Conservation (phyloP, 2,329 filamentous ascomycete genomes). For the Dryadomyces sulphureus region DNA sequence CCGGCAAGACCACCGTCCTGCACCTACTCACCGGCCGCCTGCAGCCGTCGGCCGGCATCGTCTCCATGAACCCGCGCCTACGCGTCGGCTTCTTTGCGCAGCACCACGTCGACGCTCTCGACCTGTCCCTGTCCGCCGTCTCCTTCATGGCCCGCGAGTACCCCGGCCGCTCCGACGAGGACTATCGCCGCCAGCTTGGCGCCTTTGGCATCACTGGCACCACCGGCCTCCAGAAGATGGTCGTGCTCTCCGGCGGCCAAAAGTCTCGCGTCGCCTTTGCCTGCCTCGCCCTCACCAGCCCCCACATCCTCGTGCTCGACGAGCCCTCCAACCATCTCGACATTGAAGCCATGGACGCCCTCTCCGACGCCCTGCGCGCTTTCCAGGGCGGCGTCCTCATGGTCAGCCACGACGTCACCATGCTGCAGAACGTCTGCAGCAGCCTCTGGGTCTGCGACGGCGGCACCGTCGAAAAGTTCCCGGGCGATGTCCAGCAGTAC, state of each 20-base stretch:
- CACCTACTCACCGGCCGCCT: slow-evolving; percentile 91
- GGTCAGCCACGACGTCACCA: slow-evolving; percentile 98
- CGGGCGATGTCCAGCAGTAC: slow-evolving; percentile 87
- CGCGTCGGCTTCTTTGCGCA: slow-evolving; percentile 95
- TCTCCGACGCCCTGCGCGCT: slow-evolving; percentile 66
- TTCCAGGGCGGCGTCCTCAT: slow-evolving; percentile 95
- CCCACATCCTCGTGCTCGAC: slow-evolving; percentile 94
- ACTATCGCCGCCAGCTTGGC: slow-evolving; percentile 88
- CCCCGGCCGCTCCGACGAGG: slow-evolving; percentile 83
- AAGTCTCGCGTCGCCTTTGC: slow-evolving; percentile 98
- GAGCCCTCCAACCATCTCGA: slow-evolving; percentile 97
- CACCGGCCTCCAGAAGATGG: slow-evolving; percentile 95
- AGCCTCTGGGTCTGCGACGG: slow-evolving; percentile 94
- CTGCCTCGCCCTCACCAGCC: slow-evolving; percentile 84
- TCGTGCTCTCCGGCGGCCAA: slow-evolving; percentile 82
- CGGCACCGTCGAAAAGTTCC: slow-evolving; percentile 90
- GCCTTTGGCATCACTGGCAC: slow-evolving; percentile 86
- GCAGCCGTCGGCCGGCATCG: slow-evolving; percentile 59
- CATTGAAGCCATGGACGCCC: slow-evolving; percentile 97
- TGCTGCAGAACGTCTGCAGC: slow-evolving; percentile 91
- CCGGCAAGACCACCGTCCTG: slow-evolving; percentile 95
- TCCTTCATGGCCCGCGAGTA: slow-evolving; percentile 92
- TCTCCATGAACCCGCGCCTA: slow-evolving; percentile 76
- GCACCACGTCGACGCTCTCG: slow-evolving; percentile 92
- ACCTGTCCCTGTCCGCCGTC: slow-evolving; percentile 77